These are phyloP conservation scores for Venturia effusa DNA, from an alignment of 2,329 filamentous ascomycete species.

Conservation along the genomic window DNA sequence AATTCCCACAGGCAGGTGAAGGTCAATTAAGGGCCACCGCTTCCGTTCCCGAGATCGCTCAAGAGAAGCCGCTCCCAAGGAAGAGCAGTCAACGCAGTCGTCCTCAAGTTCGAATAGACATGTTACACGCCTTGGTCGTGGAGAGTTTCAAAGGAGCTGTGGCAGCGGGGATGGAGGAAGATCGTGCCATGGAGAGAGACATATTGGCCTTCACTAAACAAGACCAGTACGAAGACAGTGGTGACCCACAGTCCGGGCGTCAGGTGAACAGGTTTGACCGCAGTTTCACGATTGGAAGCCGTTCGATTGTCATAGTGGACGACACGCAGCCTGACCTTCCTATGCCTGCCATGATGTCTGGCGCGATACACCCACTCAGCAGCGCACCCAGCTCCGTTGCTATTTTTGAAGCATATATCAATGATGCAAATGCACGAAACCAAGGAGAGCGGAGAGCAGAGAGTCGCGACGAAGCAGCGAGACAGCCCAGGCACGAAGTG, in stretches of 20 bases:
- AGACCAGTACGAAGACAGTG: constrained; percentile 15
- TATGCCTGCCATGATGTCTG: constrained; percentile 28
- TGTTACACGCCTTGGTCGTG: constrained; percentile 66
- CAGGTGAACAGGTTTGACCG: constrained; percentile 28
- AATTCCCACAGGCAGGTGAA: not conserved
- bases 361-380: constrained; percentile 25
- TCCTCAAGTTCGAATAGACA: constrained; percentile 58
- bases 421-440: not conserved
- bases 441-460: not conserved
- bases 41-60: not conserved
- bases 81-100: constrained; percentile 11
- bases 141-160: constrained; percentile 72
- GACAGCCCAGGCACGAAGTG: not conserved
- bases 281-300: constrained; percentile 66
- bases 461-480: not conserved
- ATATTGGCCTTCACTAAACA: not conserved
- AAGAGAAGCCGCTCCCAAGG: constrained; percentile 4
- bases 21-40: not conserved
- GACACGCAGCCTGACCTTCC: constrained; percentile 33
- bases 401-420: not conserved
- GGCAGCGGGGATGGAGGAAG: constrained; percentile 34
- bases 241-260: constrained; percentile 18
- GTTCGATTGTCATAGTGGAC: constrained; percentile 83
- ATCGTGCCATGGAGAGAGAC: constrained; percentile 5
- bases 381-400: not conserved